A percentile compares a stretch with the other conserved stretches of the same genome.
Evolutionary conservation across 192 early-diverging fungal species (phyloP).

Genomic region (Kickxella alabastrina): DNA sequence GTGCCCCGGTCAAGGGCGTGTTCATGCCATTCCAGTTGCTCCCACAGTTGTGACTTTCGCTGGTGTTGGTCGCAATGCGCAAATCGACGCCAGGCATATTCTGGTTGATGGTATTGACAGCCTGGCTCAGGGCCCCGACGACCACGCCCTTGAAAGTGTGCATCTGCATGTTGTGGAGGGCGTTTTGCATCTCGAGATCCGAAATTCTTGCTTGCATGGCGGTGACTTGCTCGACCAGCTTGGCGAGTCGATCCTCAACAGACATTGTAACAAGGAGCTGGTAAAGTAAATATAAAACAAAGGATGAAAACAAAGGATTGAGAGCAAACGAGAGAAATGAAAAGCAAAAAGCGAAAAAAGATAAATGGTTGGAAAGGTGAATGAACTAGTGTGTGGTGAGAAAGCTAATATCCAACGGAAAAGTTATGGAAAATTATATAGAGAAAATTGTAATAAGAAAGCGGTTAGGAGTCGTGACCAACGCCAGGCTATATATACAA

Average conservation of each 20-base stretch:
- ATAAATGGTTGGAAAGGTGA: no score
- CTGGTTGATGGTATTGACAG: not conserved
- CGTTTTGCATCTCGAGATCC: not conserved
- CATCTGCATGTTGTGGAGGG: not conserved
- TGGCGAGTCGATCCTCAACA: not conserved
- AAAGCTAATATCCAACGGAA: not conserved
- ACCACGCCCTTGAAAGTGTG: not conserved
- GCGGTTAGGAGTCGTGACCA: not conserved
- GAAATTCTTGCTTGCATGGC: constrained; percentile 1
- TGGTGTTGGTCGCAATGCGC: no score
- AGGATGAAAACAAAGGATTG: no score
- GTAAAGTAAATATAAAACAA: no score
- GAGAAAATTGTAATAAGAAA: not conserved
- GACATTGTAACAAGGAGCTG: not conserved
- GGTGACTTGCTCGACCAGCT: not conserved
- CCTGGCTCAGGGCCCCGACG: not conserved
- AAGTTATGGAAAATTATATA: not conserved
- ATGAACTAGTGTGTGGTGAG: not conserved
- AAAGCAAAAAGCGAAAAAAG: no score
- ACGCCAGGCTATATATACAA: not conserved
- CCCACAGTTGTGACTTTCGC: no score
- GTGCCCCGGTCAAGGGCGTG: not conserved
- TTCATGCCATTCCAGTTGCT: not conserved
- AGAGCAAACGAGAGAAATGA: no score
- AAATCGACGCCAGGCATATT: not conserved